A percentile compares a stretch with the other conserved stretches of the same genome.
Evolutionary conservation across 352 stramenopile genomes (phyloP).

Genomic region (Phytophthora tubulina): DNA sequence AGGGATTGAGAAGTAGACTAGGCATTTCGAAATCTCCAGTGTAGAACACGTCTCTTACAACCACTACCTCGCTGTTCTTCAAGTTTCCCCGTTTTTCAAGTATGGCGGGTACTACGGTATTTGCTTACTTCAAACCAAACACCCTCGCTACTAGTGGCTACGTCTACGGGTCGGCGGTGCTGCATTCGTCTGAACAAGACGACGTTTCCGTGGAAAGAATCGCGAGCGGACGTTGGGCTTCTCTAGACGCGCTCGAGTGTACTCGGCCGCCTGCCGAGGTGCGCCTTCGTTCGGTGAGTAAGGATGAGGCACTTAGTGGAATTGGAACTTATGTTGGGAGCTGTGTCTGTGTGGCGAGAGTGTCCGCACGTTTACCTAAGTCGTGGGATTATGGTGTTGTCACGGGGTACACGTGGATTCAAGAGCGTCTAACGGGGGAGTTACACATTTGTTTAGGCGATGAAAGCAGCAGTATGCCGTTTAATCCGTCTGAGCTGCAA

Average conservation of each 20-base stretch:
- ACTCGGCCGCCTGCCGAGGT: neutral
- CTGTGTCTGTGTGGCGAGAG: conserved; percentile 13
- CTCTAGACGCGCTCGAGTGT: conserved; percentile 1
- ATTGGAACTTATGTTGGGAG: conserved; percentile 22
- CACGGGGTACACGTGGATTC: conserved; percentile 18
- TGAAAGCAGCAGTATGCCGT: neutral
- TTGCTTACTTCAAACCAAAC: conserved; percentile 16
- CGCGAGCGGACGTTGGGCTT: conserved; percentile 5
- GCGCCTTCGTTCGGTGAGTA: neutral
- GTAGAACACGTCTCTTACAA: neutral
- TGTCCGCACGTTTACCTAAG: neutral
- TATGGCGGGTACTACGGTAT: neutral
- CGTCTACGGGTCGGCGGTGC: conserved; percentile 14
- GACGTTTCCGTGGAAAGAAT: neutral
- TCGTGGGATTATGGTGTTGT: conserved; percentile 22
- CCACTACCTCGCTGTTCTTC: too few relatives aligned
- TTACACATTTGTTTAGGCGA: neutral
- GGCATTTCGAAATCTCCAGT: neutral
- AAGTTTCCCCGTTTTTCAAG: too few relatives aligned
- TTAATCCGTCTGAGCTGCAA: neutral
- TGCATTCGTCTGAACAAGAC: neutral
- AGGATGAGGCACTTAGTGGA: conserved; percentile 15
- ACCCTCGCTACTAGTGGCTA: conserved; percentile 2
- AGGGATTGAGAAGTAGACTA: conserved; percentile 19
- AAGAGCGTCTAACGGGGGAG: neutral